These are phyloP conservation scores for Xylariales sp. DNA, from an alignment of 2,329 filamentous ascomycete genomes.

Conservation along the genomic window DNA sequence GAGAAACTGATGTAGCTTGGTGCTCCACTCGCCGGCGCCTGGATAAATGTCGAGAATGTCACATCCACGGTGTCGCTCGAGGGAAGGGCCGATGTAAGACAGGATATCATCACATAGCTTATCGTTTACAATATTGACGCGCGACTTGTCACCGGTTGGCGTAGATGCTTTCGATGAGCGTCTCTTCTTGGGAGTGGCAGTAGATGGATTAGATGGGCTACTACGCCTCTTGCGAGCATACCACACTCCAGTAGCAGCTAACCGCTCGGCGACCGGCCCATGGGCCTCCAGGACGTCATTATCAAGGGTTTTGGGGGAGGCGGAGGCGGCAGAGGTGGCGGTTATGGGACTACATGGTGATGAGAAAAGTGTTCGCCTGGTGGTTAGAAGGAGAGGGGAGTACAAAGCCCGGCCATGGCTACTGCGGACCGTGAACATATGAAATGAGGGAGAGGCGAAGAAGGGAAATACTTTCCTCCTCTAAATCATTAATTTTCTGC, in stretches of 20 bases:
- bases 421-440: conserved; percentile 44
- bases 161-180: background rate
- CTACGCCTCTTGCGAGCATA: background rate
- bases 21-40: conserved; percentile 81
- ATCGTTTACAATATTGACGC: conserved; percentile 66
- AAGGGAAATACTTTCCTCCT: too few relatives aligned
- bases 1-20: conserved; percentile 77
- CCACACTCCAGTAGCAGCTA: conserved; percentile 42
- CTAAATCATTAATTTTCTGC: too few relatives aligned
- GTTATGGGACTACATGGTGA: conserved; percentile 30
- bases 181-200: background rate
- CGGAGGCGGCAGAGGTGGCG: background rate
- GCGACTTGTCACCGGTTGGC: conserved; percentile 50
- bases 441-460: conserved; percentile 31
- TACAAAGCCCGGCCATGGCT: conserved; percentile 41
- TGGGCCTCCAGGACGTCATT: conserved; percentile 8
- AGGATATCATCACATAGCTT: conserved; percentile 74
- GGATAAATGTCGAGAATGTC: conserved; percentile 91
- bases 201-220: background rate
- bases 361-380: conserved; percentile 19
- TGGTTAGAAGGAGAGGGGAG: conserved; percentile 32
- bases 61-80: conserved; percentile 78
- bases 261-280: conserved; percentile 40
- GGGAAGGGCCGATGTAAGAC: conserved; percentile 73
- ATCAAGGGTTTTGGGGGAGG: conserved; percentile 28